Evolutionary conservation across 805 yeast genomes (phyloP).

Genomic region (Kuraishia capsulata): DNA sequence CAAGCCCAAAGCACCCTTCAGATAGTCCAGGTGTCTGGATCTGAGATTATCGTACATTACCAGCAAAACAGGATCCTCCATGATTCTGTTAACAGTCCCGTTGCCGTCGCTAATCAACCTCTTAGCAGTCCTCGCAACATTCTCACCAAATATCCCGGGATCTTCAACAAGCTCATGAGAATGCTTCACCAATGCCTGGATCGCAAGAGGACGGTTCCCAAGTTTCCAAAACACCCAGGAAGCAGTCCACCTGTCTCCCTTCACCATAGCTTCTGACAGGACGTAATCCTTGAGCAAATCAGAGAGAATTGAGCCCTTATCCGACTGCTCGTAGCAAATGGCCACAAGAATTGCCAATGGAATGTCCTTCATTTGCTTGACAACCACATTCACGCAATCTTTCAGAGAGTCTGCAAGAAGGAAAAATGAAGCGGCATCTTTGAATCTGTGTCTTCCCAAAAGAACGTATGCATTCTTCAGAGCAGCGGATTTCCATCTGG

Average conservation of each 20-base stretch:
- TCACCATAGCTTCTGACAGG: conserved; percentile 45
- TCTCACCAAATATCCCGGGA: background rate
- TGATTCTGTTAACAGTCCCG: background rate
- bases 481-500: conserved; percentile 85
- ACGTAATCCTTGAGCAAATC: conserved; percentile 39
- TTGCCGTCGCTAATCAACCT: background rate
- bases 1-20: conserved; percentile 38
- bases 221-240: conserved; percentile 76
- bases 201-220: conserved; percentile 36
- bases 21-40: conserved; percentile 36
- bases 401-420: conserved; percentile 64
- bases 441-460: conserved; percentile 76
- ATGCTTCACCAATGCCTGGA: conserved; percentile 56
- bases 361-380: conserved; percentile 57
- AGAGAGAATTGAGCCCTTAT: conserved; percentile 43
- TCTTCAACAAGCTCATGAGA: conserved; percentile 26
- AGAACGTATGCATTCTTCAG: conserved; percentile 86
- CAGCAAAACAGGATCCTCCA: conserved; percentile 75
- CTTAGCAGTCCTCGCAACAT: background rate
- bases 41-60: conserved; percentile 57
- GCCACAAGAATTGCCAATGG: conserved; percentile 77
- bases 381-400: conserved; percentile 71
- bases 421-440: conserved; percentile 87
- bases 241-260: conserved; percentile 73
- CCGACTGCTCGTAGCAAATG: conserved; percentile 58